phyloP scores from a whole-genome alignment of 2,329 filamentous ascomycete genomes.

The Rhynchosporium agropyri region DNA sequence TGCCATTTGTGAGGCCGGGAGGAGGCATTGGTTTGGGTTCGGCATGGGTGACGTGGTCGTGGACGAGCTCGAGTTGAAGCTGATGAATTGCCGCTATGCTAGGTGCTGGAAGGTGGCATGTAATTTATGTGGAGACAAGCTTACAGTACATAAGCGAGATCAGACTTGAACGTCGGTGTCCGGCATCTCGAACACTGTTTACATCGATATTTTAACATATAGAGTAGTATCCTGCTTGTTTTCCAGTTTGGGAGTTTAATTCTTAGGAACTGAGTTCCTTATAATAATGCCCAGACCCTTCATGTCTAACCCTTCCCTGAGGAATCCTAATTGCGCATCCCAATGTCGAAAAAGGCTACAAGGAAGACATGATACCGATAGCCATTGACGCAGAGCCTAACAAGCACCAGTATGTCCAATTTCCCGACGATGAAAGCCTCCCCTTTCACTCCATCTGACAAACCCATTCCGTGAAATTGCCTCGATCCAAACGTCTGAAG shows the following conservation, averaged over 20 bases:
- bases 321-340: too few species aligned
- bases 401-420: background rate
- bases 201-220: background rate
- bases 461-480: background rate
- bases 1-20: conserved; percentile 42
- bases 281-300: too few species aligned
- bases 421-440: background rate
- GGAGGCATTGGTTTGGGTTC: conserved; percentile 43
- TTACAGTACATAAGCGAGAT: too few species aligned
- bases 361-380: background rate
- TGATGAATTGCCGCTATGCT: background rate
- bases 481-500: conserved; percentile 1
- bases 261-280: too few species aligned
- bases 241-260: too few species aligned
- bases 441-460: conserved; percentile 4
- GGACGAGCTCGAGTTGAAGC: conserved; percentile 8
- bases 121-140: conserved; percentile 16
- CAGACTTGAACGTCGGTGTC: too few species aligned
- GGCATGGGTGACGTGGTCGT: conserved; percentile 36
- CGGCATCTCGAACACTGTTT: background rate
- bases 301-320: too few species aligned
- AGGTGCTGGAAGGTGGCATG: conserved; percentile 13
- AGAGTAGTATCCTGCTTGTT: background rate
- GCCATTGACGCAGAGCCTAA: background rate
- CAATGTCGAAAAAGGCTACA: background rate